A percentile compares a stretch with the other conserved stretches of the same genome.
These are phyloP conservation scores for Cystobasidiaceae sp. DNA, from an alignment of 1,284 basidiomycete species.

Conservation along the genomic window DNA sequence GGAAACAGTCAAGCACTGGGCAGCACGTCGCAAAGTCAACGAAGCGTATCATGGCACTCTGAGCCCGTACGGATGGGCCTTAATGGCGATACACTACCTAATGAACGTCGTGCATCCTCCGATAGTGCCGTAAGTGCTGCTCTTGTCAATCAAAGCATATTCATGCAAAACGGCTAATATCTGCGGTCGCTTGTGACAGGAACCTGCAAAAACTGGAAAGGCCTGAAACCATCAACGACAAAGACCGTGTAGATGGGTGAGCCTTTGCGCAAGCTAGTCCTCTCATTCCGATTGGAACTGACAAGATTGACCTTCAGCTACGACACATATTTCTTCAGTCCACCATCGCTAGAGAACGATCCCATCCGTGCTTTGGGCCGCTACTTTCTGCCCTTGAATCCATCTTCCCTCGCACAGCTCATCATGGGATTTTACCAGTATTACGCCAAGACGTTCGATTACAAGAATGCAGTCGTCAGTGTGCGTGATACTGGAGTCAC, in stretches of 20 bases:
- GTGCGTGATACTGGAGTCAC: not conserved
- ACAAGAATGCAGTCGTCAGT: not conserved
- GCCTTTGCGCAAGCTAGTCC: too few species aligned
- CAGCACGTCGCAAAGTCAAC: slow-evolving; percentile 1
- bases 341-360: too few species aligned
- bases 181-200: too few species aligned
- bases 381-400: not conserved
- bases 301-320: not conserved
- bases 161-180: too few species aligned
- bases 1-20: slow-evolving; percentile 1
- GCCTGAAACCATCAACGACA: not conserved
- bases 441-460: not conserved
- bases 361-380: too few species aligned
- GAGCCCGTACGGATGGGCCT: slow-evolving; percentile 13
- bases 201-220: slow-evolving; percentile 12
- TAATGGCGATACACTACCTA: slow-evolving; percentile 3
- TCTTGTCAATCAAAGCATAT: too few species aligned
- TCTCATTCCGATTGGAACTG: too few species aligned
- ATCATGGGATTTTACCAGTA: not conserved
- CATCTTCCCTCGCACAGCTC: not conserved
- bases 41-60: slow-evolving; percentile 13
- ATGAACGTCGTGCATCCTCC: not conserved
- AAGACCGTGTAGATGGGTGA: not conserved
- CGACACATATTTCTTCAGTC: slow-evolving; percentile 2
- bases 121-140: not conserved